Conservation (phyloP, 139 green algal species). For the Desmodesmus armatus region DNA sequence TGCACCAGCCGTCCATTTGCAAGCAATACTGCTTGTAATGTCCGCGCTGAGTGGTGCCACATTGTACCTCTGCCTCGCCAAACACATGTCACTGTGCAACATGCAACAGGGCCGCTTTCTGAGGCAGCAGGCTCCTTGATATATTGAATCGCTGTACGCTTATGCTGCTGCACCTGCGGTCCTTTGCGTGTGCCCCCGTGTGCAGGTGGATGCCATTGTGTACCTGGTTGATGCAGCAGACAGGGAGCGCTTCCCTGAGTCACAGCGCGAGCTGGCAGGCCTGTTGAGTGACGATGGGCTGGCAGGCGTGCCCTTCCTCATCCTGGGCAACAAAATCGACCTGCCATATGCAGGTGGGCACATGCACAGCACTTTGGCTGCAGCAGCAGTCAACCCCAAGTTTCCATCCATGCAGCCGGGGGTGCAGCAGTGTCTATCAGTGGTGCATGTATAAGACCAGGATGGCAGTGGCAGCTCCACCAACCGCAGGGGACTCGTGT, state of each 20-base stretch:
- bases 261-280: constrained; percentile 93
- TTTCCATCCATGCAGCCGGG: not conserved
- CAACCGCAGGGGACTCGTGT: not conserved
- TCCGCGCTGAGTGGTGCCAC: no score
- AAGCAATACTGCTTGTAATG: no score
- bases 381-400: no score
- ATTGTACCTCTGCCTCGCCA: no score
- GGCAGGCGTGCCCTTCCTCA: constrained; percentile 93
- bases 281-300: constrained; percentile 96
- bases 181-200: no score
- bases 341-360: constrained; percentile 68
- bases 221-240: constrained; percentile 98
- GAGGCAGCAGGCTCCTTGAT: no score
- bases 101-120: no score
- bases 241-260: constrained; percentile 93
- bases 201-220: constrained; percentile 97
- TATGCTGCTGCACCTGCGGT: no score
- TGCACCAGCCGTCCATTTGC: no score
- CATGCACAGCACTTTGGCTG: not conserved
- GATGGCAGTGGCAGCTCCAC: not conserved
- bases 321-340: constrained; percentile 99
- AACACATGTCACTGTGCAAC: no score
- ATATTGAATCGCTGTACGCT: no score
- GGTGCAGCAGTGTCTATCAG: not conserved
- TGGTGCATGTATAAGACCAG: not conserved